phyloP scores from a whole-genome alignment of 768 basidiomycete species.

The Strobilomyces dryophilus region DNA sequence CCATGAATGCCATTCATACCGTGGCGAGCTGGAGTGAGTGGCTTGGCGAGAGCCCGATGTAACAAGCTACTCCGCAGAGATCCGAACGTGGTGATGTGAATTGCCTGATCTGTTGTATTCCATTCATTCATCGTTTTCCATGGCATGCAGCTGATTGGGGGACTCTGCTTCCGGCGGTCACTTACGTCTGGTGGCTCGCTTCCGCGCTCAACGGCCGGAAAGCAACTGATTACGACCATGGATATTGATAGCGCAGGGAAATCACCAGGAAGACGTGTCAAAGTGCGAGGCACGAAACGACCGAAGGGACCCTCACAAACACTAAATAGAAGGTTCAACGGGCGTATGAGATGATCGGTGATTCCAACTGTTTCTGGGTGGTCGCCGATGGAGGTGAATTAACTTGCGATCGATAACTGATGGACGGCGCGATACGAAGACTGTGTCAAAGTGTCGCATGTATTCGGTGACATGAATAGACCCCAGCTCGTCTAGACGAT shows the following conservation, averaged over 20 bases:
- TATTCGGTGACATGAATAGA: constrained; percentile 7
- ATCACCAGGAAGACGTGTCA: constrained; percentile 15
- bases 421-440: constrained; percentile 11
- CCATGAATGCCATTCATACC: constrained; percentile 18
- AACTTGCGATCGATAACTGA: constrained; percentile 22
- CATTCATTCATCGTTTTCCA: constrained; percentile 23
- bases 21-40: constrained; percentile 10
- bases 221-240: constrained; percentile 10
- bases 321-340: constrained; percentile 27
- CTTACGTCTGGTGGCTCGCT: constrained; percentile 33
- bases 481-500: not conserved
- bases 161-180: constrained; percentile 24
- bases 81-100: constrained; percentile 9
- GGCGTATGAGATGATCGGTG: constrained; percentile 26
- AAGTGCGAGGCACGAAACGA: constrained; percentile 15
- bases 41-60: constrained; percentile 9
- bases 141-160: constrained; percentile 21
- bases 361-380: constrained; percentile 4
- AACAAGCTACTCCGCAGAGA: constrained; percentile 15
- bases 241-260: constrained; percentile 21
- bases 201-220: constrained; percentile 24
- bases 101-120: constrained; percentile 12
- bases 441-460: constrained; percentile 8
- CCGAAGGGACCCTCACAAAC: constrained; percentile 18
- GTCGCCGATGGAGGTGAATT: constrained; percentile 18